These are phyloP conservation scores for Myxozyma vanderwaltii DNA, from an alignment of 805 yeast species.

Conservation along the genomic window DNA sequence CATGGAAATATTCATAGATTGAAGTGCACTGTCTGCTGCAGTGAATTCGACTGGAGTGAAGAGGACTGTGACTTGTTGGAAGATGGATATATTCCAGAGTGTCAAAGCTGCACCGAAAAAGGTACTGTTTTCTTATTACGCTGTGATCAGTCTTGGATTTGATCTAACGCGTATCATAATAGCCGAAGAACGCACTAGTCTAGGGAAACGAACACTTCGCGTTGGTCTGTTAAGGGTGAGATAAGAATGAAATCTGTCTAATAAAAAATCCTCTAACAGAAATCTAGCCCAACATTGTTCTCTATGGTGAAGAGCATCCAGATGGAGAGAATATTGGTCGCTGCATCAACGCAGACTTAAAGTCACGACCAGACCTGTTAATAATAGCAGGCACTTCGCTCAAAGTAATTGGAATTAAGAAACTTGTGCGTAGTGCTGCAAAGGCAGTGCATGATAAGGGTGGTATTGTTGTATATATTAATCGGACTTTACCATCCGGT, in stretches of 20 bases:
- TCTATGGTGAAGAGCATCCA: constrained; percentile 95
- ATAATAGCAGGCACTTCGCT: constrained; percentile 92
- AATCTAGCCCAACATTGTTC: constrained; percentile 71
- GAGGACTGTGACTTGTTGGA: constrained; percentile 52
- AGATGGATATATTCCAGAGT: constrained; percentile 72
- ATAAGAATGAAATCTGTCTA: neutral
- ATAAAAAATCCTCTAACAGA: neutral
- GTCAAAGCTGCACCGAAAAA: constrained; percentile 64
- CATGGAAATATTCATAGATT: constrained; percentile 85
- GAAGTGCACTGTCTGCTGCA: constrained; percentile 72
- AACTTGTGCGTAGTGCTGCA: constrained; percentile 69
- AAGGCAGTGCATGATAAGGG: constrained; percentile 72
- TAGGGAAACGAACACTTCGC: constrained; percentile 76
- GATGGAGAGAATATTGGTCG: constrained; percentile 75
- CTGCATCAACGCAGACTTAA: constrained; percentile 66
- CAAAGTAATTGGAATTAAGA: constrained; percentile 85
- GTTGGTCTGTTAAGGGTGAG: constrained; percentile 66
- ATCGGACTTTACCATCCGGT: constrained; percentile 52
- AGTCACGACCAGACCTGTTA: constrained; percentile 67
- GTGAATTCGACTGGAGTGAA: constrained; percentile 61
- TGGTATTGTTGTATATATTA: constrained; percentile 77
- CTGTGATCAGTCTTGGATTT: neutral
- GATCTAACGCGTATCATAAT: neutral
- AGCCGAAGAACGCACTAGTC: constrained; percentile 56
- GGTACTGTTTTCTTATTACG: constrained; percentile 7